phyloP scores from a whole-genome alignment of 306 rosid genomes.

The Alnus glutinosa region DNA sequence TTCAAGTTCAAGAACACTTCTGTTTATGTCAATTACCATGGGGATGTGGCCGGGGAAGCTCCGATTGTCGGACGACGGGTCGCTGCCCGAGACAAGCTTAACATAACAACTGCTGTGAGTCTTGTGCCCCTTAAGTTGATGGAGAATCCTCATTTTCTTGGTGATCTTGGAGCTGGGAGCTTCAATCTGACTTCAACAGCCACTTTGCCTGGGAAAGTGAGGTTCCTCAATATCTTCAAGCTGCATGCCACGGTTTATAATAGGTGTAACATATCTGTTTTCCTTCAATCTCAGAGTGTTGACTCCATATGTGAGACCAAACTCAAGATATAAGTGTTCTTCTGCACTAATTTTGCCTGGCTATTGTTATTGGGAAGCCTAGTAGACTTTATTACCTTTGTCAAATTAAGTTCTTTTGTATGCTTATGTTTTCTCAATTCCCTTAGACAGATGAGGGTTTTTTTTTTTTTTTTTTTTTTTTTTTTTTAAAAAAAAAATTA shows the following conservation, averaged over 20 bases:
- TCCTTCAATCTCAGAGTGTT: not conserved
- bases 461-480: too few species aligned
- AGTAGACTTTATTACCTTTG: too few species aligned
- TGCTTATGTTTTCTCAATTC: too few species aligned
- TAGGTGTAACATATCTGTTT: slow-evolving; percentile 38
- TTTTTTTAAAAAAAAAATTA: too few species aligned
- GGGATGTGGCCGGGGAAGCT: slow-evolving; percentile 20
- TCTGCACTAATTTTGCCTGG: too few species aligned
- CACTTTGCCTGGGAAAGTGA: slow-evolving; percentile 42
- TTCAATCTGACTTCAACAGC: slow-evolving; percentile 41
- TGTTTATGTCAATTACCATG: slow-evolving; percentile 28
- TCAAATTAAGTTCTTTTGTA: too few species aligned
- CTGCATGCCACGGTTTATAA: slow-evolving; percentile 34
- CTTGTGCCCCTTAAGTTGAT: slow-evolving; percentile 15
- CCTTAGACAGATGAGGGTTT: too few species aligned
- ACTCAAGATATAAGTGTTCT: slow-evolving; percentile 30
- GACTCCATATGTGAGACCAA: slow-evolving; percentile 42
- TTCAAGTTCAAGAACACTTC: slow-evolving; percentile 23
- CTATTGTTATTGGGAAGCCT: too few species aligned
- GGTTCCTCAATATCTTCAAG: slow-evolving; percentile 38
- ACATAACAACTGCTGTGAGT: slow-evolving; percentile 21
- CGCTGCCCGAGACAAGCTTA: slow-evolving; percentile 22
- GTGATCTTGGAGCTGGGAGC: slow-evolving; percentile 16
- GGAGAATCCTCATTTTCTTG: not conserved
- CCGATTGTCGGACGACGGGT: not conserved